Conservation (phyloP, 2,329 filamentous ascomycete species). For the Pseudocercospora macadamiae region DNA sequence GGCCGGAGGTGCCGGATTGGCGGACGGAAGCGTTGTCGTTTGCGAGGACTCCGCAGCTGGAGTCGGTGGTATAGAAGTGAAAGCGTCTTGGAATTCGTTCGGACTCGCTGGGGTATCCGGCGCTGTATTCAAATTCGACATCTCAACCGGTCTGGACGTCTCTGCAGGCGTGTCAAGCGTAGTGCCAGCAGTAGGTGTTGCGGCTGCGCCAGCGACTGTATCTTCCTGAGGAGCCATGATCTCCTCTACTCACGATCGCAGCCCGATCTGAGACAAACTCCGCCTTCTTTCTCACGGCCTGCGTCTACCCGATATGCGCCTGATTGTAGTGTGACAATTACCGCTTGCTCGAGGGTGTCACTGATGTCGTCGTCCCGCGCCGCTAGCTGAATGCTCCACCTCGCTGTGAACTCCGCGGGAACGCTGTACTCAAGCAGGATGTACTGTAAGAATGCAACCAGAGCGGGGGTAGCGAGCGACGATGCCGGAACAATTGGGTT, state of each 20-base stretch:
- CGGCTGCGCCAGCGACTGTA: conserved; percentile 23
- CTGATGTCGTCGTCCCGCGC: not conserved
- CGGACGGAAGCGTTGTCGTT: not conserved
- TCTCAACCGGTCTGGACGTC: conserved; percentile 14
- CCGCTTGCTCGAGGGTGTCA: not conserved
- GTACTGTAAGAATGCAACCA: no score
- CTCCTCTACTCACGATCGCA: not conserved
- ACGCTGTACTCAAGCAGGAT: not conserved
- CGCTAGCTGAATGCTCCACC: not conserved
- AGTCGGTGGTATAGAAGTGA: conserved; percentile 4
- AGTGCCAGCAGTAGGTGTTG: conserved; percentile 7
- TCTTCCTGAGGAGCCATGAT: conserved; percentile 20
- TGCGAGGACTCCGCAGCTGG: not conserved
- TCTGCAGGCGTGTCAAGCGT: conserved; percentile 8
- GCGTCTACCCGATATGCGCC: not conserved
- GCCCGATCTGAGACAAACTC: not conserved
- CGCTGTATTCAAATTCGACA: conserved; percentile 11
- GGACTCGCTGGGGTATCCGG: conserved; percentile 11
- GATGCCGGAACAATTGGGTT: no score
- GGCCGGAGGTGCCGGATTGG: conserved; percentile 14
- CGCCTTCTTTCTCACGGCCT: not conserved
- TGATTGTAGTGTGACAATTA: not conserved
- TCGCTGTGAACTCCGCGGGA: not conserved
- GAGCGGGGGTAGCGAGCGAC: no score
- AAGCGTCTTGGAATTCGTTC: conserved; percentile 13